These are phyloP conservation scores for Solanum dulcamara DNA, from an alignment of 257 asterid genomes.

Conservation along the genomic window DNA sequence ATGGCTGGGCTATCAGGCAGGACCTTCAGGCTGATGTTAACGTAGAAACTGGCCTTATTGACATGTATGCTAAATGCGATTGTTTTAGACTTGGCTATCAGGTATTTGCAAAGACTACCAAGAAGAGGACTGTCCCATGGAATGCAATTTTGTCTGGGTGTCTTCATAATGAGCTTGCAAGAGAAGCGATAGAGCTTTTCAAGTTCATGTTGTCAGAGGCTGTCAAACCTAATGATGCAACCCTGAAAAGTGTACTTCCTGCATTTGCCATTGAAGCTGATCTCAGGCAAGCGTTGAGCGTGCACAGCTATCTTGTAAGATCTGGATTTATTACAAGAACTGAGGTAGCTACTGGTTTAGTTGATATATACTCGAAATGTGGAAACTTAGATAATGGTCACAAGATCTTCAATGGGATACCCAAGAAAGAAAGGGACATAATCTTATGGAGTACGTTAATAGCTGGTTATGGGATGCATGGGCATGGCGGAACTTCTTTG, in stretches of 20 bases:
- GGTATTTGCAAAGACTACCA: conserved; percentile 53
- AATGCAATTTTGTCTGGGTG: conserved; percentile 78
- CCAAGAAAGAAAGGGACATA: conserved; percentile 45
- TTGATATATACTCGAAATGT: conserved; percentile 69
- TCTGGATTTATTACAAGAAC: conserved; percentile 57
- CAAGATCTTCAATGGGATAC: conserved; percentile 35
- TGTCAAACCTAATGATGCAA: conserved; percentile 64
- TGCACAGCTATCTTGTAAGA: conserved; percentile 56
- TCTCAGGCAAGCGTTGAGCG: conserved; percentile 50
- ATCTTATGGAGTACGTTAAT: conserved; percentile 79
- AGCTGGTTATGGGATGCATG: conserved; percentile 73
- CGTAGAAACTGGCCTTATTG: conserved; percentile 70
- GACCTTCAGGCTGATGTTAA: conserved; percentile 52
- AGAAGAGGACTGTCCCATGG: conserved; percentile 75
- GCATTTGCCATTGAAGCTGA: conserved; percentile 74
- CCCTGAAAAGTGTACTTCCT: conserved; percentile 78
- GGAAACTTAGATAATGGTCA: conserved; percentile 58
- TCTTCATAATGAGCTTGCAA: conserved; percentile 40
- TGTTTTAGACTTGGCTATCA: conserved; percentile 31
- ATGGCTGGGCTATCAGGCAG: conserved; percentile 78
- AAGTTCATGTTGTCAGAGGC: conserved; percentile 50
- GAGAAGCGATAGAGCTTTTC: conserved; percentile 59
- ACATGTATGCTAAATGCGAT: conserved; percentile 72
- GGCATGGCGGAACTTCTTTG: conserved; percentile 48
- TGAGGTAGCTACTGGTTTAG: conserved; percentile 61